phyloP scores from a whole-genome alignment of 345 rosid genomes.

The Brassica nigra region DNA sequence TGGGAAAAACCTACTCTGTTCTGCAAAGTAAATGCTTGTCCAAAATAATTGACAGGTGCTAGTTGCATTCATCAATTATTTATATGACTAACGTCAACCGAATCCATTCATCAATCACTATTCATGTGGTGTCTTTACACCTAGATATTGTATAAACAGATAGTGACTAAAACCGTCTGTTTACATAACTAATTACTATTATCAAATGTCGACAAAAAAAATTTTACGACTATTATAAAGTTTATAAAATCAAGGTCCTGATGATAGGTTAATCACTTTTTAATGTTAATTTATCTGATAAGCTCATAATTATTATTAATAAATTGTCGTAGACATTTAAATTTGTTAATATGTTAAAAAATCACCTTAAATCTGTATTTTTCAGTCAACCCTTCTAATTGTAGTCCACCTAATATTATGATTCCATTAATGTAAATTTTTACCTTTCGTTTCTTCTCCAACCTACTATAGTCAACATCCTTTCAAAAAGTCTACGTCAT shows the following conservation, averaged over 20 bases:
- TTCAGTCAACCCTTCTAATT: not conserved
- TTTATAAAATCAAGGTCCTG: not conserved
- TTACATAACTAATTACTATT: not conserved
- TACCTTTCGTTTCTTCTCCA: not conserved
- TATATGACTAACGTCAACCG: not conserved
- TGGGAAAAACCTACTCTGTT: not conserved
- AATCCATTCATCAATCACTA: not conserved
- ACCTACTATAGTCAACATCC: constrained; percentile 7
- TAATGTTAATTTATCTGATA: not conserved
- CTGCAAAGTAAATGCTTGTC: constrained; percentile 18
- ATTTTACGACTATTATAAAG: not conserved
- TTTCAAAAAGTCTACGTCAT: constrained; percentile 4
- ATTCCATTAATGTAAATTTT: not conserved
- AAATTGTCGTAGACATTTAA: not conserved
- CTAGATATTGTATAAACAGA: not conserved
- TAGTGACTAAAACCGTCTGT: not conserved
- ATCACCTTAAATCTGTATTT: not conserved
- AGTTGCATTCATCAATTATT: not conserved
- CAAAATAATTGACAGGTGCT: constrained; percentile 10
- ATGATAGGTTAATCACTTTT: not conserved
- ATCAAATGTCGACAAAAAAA: not conserved
- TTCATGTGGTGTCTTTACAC: not conserved
- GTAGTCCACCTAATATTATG: constrained; percentile 10
- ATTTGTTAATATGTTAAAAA: not conserved
- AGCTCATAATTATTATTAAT: not conserved